Evolutionary conservation across 2,329 filamentous ascomycete genomes (phyloP).

Genomic region (Penicillium sp.): DNA sequence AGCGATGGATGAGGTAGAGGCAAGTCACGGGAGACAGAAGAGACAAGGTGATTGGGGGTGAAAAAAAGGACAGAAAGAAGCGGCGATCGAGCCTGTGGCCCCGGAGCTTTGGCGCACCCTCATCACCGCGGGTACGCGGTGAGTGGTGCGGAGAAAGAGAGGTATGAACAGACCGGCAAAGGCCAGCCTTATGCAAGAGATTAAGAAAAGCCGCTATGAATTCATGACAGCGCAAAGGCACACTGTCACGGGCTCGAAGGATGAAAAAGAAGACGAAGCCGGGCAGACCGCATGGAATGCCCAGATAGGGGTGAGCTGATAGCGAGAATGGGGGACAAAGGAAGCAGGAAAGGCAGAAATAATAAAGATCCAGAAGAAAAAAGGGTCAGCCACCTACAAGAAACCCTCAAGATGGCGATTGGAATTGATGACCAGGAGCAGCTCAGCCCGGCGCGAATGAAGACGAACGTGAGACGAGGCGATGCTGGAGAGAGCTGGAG

Average conservation of each 20-base stretch:
- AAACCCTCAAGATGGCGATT: conserved; percentile 32
- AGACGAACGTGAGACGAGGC: conserved; percentile 6
- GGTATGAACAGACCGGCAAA: conserved; percentile 14
- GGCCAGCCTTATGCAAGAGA: conserved; percentile 13
- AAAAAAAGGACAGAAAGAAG: neutral
- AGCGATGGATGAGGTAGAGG: conserved; percentile 18
- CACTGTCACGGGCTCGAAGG: conserved; percentile 10
- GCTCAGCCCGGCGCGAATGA: conserved; percentile 13
- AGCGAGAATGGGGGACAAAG: conserved; percentile 14
- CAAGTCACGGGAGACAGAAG: conserved; percentile 24
- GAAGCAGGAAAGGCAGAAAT: conserved; percentile 17
- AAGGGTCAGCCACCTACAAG: conserved; percentile 42
- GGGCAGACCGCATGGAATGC: conserved; percentile 15
- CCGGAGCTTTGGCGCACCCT: conserved; percentile 11
- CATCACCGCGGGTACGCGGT: conserved; percentile 10
- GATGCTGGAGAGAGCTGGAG: conserved; percentile 16
- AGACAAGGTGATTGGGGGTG: conserved; percentile 13
- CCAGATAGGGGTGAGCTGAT: conserved; percentile 14
- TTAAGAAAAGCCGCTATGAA: conserved; percentile 14
- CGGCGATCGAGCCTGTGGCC: conserved; percentile 14
- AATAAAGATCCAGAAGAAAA: conserved; percentile 20
- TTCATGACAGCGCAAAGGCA: conserved; percentile 19
- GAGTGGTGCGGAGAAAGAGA: conserved; percentile 19
- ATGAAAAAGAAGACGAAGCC: conserved; percentile 15
- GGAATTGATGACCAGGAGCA: conserved; percentile 6